Evolutionary conservation across 2,329 filamentous ascomycete genomes (phyloP).

Genomic region (Neofusicoccum laricinum): DNA sequence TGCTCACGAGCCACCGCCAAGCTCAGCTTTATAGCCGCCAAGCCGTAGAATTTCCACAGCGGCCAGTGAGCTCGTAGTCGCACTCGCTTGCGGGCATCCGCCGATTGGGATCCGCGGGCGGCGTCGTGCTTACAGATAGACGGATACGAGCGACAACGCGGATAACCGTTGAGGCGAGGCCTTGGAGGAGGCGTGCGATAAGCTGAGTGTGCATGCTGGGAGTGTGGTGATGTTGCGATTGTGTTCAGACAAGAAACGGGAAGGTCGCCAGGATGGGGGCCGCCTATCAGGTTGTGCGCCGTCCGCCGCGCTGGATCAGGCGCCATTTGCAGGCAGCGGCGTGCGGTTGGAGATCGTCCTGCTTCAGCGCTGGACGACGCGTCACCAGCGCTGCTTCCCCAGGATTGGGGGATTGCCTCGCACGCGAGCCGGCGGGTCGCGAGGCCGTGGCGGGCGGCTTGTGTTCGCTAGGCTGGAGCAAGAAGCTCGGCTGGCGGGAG

Average conservation of each 20-base stretch:
- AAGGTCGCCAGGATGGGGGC: constrained; percentile 8
- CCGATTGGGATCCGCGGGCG: constrained; percentile 3
- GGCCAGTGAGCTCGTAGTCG: background rate
- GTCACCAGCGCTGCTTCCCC: constrained; percentile 2
- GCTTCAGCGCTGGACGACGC: background rate
- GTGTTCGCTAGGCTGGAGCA: background rate
- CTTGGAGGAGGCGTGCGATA: background rate
- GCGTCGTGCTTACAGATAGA: background rate
- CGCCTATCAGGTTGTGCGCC: constrained; percentile 5
- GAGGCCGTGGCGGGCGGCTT: background rate
- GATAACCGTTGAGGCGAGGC: no score
- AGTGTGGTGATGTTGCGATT: constrained; percentile 5
- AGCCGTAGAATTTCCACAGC: background rate
- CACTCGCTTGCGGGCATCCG: background rate
- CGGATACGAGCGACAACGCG: background rate
- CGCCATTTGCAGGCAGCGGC: background rate
- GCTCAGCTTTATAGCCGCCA: constrained; percentile 1
- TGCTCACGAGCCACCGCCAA: background rate
- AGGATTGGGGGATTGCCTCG: background rate
- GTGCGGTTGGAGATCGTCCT: background rate
- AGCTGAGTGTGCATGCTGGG: background rate
- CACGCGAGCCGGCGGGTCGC: background rate
- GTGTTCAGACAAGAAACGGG: constrained; percentile 10
- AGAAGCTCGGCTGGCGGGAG: background rate
- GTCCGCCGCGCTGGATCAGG: background rate